Evolutionary conservation across 345 rosid genomes (phyloP), one percentile per base, ranked within the genome.

Genomic region (Moricandia moricandioides): DNA sequence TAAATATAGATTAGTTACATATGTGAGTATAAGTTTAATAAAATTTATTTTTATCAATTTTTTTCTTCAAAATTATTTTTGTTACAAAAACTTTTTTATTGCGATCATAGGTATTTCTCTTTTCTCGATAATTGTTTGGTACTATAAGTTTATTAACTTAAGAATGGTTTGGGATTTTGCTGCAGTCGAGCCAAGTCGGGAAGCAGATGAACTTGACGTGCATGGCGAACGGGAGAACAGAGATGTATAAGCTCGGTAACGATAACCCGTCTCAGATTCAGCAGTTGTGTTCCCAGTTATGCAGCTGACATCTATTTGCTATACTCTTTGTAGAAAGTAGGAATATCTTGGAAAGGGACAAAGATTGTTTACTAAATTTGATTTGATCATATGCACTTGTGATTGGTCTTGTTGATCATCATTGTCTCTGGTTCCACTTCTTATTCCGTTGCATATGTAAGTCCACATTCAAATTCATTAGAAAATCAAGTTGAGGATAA

Each of bases 131-230:
- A 21, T 21, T 21, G 24, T 21, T 21, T 21, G 4, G 45, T 34
- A 11, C 11, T 35, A 1, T 16, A 18, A 70, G 61, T 64, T 64
- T 57, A 45, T 26, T 3, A 70, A 65, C 7, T 14, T 18, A 5
- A 75, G 63, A 69, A 13, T 77, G 3, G 51, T 6, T 58, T 49
- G 43, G 45, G 64, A 29, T 51, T 21, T 21, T 71, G 51, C 60
- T 89, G 85, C 91, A 90, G 98, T 77, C 84, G 14, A 85, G 54
- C 64, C 79, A 77, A 65, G 10, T 80, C 0, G 90, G 91, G 71
- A 80, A 73, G 64, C 79, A 83, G 33, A 65, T 87, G 69, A 85
- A 86, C 80, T 47, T 91, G 86, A 87, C 95, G 6, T 94, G 98
- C 84, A 31, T 76, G 2, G 76, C 80, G 40, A 82, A 75, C 0